Evolutionary conservation across 2,329 filamentous ascomycete genomes (phyloP).

Genomic region (Clonostachys solani): DNA sequence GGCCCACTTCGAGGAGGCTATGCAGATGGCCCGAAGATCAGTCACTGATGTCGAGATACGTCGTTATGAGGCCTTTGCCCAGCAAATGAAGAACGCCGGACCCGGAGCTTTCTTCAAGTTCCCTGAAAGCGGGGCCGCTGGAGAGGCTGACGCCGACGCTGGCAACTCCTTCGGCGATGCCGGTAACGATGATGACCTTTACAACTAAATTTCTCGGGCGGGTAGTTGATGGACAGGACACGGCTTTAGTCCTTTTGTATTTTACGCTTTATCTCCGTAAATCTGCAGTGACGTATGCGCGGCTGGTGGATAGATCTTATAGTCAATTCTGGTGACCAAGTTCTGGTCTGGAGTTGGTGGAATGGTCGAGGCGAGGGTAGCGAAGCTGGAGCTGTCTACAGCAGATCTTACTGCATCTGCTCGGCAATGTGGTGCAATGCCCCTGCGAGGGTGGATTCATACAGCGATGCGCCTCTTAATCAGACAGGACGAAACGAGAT

Average conservation of each 20-base stretch:
- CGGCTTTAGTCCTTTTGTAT: conserved; percentile 27
- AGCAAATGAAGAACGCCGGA: conserved; percentile 98
- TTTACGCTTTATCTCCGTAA: conserved; percentile 36
- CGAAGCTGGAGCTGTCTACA: background rate
- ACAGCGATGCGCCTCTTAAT: background rate
- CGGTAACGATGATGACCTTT: conserved; percentile 94
- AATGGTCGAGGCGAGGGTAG: conserved; percentile 3
- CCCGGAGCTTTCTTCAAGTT: conserved; percentile 98
- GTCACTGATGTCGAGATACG: conserved; percentile 97
- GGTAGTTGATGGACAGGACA: conserved; percentile 4
- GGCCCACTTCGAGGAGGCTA: conserved; percentile 97
- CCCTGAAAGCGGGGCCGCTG: conserved; percentile 66
- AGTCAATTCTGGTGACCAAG: conserved; percentile 14
- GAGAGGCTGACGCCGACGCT: conserved; percentile 55
- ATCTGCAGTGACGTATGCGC: conserved; percentile 18
- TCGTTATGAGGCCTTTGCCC: conserved; percentile 95
- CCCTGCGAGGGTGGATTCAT: background rate
- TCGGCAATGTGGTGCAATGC: background rate
- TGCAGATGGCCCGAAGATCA: conserved; percentile 89
- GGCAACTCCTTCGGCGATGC: conserved; percentile 72
- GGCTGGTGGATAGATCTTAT: conserved; percentile 12
- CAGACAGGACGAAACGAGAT: too few relatives aligned
- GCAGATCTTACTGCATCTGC: too few relatives aligned
- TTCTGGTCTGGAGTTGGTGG: conserved; percentile 14
- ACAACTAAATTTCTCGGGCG: conserved; percentile 64